Evolutionary conservation across 768 basidiomycete species (phyloP).

Genomic region (Russula earlei): DNA sequence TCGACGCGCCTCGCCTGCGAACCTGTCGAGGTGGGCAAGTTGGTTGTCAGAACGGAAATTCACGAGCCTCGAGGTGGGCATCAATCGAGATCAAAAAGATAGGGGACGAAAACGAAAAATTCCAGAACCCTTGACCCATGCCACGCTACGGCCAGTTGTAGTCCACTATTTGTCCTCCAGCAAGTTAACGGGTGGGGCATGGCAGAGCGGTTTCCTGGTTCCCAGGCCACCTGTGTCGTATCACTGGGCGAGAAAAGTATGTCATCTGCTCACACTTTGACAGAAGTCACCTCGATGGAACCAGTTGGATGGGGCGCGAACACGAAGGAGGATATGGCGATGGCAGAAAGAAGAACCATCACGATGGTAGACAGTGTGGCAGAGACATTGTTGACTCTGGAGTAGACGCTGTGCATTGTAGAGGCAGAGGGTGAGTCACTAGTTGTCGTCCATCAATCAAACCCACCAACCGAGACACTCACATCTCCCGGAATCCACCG

Average conservation of each 20-base stretch:
- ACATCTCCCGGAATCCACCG: no score
- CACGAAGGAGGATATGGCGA: constrained; percentile 66
- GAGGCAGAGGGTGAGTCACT: not conserved
- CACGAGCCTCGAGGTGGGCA: not conserved
- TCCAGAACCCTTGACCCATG: constrained; percentile 2
- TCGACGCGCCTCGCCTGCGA: constrained; percentile 28
- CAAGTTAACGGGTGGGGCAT: no score
- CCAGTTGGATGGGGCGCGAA: constrained; percentile 52
- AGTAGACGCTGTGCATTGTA: constrained; percentile 58
- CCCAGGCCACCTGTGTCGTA: not conserved
- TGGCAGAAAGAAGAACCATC: constrained; percentile 58
- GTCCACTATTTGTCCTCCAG: no score
- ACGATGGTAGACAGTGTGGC: constrained; percentile 65
- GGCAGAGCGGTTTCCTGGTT: no score
- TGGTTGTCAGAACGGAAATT: not conserved
- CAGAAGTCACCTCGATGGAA: constrained; percentile 44
- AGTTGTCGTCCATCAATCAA: not conserved
- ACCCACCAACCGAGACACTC: no score
- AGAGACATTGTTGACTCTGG: constrained; percentile 66
- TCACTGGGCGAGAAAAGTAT: not conserved
- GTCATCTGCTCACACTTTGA: constrained; percentile 59
- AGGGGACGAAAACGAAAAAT: not conserved
- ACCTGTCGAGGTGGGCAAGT: constrained; percentile 6
- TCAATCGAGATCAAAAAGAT: not conserved
- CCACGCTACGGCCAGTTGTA: not conserved